These are phyloP conservation scores for Sclerotinia nivalis DNA, from an alignment of 2,329 filamentous ascomycete genomes.

Conservation along the genomic window DNA sequence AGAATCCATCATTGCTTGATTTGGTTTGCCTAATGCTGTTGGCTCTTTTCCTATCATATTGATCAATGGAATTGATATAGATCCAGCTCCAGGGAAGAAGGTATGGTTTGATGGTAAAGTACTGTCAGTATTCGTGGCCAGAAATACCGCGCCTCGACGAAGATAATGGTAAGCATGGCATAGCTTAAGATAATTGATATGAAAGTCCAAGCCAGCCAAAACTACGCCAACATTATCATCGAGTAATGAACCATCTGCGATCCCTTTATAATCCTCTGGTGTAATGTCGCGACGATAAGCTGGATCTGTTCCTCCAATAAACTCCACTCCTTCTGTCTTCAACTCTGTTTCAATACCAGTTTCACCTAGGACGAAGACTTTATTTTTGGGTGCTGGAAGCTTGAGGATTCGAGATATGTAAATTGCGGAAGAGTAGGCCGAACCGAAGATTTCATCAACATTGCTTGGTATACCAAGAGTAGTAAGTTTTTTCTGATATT, in stretches of 20 bases:
- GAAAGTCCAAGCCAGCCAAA: constrained; percentile 87
- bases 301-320: constrained; percentile 85
- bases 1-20: constrained; percentile 99
- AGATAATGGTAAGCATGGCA: constrained; percentile 85
- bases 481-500: constrained; percentile 91
- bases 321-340: constrained; percentile 72
- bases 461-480: constrained; percentile 75
- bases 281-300: constrained; percentile 74
- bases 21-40: constrained; percentile 85
- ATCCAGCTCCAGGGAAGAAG: constrained; percentile 90
- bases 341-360: constrained; percentile 89
- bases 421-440: constrained; percentile 90
- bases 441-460: constrained; percentile 88
- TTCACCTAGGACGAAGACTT: constrained; percentile 93
- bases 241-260: constrained; percentile 73
- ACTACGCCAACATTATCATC: constrained; percentile 91
- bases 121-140: constrained; percentile 91
- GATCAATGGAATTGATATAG: constrained; percentile 73
- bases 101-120: constrained; percentile 79
- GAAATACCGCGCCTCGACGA: constrained; percentile 75
- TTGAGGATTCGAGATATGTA: constrained; percentile 93
- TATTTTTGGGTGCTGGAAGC: constrained; percentile 76
- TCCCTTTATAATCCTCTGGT: constrained; percentile 74
- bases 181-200: constrained; percentile 93
- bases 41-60: constrained; percentile 72